A percentile compares a stretch with the other conserved stretches of the same genome.
phyloP scores from a whole-genome alignment of 148 eudicot species.

The Rhododendron ferrugineum region DNA sequence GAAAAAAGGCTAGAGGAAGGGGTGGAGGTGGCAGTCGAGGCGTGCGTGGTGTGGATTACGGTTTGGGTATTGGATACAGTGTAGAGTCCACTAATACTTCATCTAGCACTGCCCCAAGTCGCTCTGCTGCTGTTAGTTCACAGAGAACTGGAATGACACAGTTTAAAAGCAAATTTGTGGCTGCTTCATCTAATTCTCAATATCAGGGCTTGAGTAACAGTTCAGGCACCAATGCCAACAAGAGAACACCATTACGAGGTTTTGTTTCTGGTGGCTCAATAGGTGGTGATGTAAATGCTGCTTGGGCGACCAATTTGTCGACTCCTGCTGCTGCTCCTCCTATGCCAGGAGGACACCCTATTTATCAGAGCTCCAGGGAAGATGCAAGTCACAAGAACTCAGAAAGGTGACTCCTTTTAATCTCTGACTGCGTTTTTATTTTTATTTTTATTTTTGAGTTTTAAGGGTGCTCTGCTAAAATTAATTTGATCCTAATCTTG shows the following conservation, averaged over 20 bases:
- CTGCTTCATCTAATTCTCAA: slow-evolving; percentile 66
- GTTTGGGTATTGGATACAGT: slow-evolving; percentile 89
- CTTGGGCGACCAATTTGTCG: slow-evolving; percentile 31
- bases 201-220: slow-evolving; percentile 35
- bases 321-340: slow-evolving; percentile 33
- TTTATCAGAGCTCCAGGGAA: slow-evolving; percentile 33
- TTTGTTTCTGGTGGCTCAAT: slow-evolving; percentile 93
- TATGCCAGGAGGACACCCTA: slow-evolving; percentile 27
- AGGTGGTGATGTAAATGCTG: slow-evolving; percentile 56
- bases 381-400: slow-evolving; percentile 36
- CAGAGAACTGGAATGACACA: slow-evolving; percentile 71
- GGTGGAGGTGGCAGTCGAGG: slow-evolving; percentile 84
- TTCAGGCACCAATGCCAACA: slow-evolving; percentile 36
- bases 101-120: slow-evolving; percentile 46
- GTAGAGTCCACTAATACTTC: slow-evolving; percentile 46
- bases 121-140: slow-evolving; percentile 75
- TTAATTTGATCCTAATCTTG: background rate
- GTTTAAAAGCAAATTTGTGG: slow-evolving; percentile 73
- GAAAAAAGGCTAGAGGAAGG: slow-evolving; percentile 92
- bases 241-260: slow-evolving; percentile 53
- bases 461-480: background rate
- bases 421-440: background rate
- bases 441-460: background rate
- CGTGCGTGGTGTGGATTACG: slow-evolving; percentile 95
- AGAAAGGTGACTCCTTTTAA: slow-evolving; percentile 43